Evolutionary conservation across 345 rosid species (phyloP).

Genomic region (Brassica juncea): DNA sequence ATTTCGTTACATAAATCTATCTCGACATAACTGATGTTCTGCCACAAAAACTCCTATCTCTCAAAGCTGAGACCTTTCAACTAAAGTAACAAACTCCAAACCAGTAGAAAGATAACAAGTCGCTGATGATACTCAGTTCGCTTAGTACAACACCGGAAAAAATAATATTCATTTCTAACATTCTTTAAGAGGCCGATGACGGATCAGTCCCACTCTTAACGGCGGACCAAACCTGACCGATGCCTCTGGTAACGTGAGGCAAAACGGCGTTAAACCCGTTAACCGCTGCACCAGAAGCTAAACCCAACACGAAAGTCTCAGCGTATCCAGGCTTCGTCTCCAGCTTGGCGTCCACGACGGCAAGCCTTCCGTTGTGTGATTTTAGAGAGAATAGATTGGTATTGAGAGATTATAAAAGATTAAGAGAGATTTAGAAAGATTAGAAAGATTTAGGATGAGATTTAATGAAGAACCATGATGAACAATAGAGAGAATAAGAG

Average conservation of each 20-base stretch:
- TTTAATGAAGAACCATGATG: no score
- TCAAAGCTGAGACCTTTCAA: slow-evolving; percentile 15
- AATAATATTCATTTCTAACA: neutral
- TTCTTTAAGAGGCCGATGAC: slow-evolving; percentile 42
- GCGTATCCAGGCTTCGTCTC: slow-evolving; percentile 79
- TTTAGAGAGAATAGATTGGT: no score
- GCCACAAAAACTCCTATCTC: slow-evolving; percentile 1
- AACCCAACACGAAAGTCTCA: slow-evolving; percentile 62
- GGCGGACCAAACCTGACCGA: slow-evolving; percentile 69
- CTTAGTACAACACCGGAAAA: no score
- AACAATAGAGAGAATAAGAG: no score
- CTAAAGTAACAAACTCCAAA: slow-evolving; percentile 29
- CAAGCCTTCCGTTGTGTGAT: slow-evolving; percentile 48
- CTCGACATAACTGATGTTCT: neutral
- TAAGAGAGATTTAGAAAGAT: no score
- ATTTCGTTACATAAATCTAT: neutral
- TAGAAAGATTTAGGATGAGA: no score
- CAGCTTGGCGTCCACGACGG: slow-evolving; percentile 73
- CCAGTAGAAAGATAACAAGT: slow-evolving; percentile 22
- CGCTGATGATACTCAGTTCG: neutral
- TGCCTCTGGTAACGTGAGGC: slow-evolving; percentile 60
- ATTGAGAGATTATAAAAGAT: no score
- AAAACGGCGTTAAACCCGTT: slow-evolving; percentile 51
- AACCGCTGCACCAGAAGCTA: slow-evolving; percentile 75
- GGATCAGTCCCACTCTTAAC: slow-evolving; percentile 57